Evolutionary conservation across 805 yeast genomes (phyloP).

Genomic region (Candida ulmi): DNA sequence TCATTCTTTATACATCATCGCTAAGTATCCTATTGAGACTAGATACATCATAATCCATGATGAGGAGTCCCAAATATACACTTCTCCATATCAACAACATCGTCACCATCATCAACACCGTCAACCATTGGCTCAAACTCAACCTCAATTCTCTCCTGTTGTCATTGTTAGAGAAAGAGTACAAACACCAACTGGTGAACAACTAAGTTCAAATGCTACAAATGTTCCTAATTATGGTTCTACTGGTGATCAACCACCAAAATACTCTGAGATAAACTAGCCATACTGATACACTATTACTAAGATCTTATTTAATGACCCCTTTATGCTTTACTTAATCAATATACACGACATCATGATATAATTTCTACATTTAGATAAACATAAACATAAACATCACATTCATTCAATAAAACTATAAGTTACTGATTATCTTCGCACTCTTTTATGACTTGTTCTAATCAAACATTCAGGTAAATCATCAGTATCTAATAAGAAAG

Average conservation of each 20-base stretch:
- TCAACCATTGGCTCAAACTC: too few relatives aligned
- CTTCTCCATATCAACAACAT: slow-evolving; percentile 5
- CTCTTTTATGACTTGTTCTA: not conserved
- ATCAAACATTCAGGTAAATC: not conserved
- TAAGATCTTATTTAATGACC: not conserved
- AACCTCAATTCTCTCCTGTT: slow-evolving; percentile 1
- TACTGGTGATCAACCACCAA: slow-evolving; percentile 14
- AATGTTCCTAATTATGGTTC: slow-evolving; percentile 8
- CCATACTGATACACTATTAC: too few relatives aligned
- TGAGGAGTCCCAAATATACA: slow-evolving; percentile 20
- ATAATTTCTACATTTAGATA: too few relatives aligned
- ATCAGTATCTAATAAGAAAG: slow-evolving; percentile 4
- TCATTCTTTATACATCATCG: slow-evolving; percentile 74
- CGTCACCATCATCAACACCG: not conserved
- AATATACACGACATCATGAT: too few relatives aligned
- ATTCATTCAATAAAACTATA: not conserved
- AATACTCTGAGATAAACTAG: slow-evolving; percentile 13
- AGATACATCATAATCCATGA: slow-evolving; percentile 18
- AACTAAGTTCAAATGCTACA: slow-evolving; percentile 1
- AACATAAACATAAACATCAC: not conserved
- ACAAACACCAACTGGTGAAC: slow-evolving; percentile 9
- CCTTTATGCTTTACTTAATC: not conserved
- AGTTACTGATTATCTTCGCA: not conserved
- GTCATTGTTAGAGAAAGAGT: slow-evolving; percentile 9
- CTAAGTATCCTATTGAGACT: slow-evolving; percentile 51